Base-by-base conservation (phyloP, 257 asterid genomes). In the Solanum verrucosum region DNA sequence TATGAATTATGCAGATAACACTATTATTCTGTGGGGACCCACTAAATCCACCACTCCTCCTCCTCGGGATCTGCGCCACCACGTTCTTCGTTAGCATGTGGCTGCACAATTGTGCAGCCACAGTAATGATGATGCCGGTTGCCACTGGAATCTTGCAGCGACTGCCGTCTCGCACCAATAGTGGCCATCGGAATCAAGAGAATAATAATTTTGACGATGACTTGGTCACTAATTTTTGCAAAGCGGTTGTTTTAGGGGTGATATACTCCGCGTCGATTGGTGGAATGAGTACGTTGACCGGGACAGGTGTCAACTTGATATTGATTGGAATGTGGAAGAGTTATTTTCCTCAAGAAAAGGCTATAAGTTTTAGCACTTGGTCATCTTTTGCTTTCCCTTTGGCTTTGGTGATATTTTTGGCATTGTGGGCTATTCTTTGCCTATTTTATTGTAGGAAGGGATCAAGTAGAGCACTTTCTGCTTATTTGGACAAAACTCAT, bases 51-150 rank as follows among this genome's bases (percentile, higher is more conserved):
- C 93, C 96, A 0, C 92, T 95, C 0, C 98, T 96, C 44, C 95
- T 96, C 0, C 91, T 96, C 4, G 99, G 98, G 1, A 94, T 96
- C 59, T 94, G 99, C 20, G 97, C 86, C 88, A 96, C 99, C 60
- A 96, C 99, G 6, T 95, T 96, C 2, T 96, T 96, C 31, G 96
- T 96, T 18, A 95, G 98, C 93, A 96, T 96, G 99, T 95, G 99
- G 99, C 92, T 96, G 98, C 98, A 95, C 93, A 96, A 96, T 95
- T 97, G 94, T 92, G 99, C 98, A n/a, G 94, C 98, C 1, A 95
- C 99, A 0, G 90, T 96, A 37, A 92, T 96, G 97, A 96, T 96
- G 98, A 95, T 95, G 97, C 98, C 99, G 0, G 99, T 95, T 9
- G 99, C 98, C 2, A 96, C 98, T 5, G 99, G 99, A 12, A 94